Evolutionary conservation across 768 basidiomycete species (phyloP).

Genomic region (Calocybe indica): DNA sequence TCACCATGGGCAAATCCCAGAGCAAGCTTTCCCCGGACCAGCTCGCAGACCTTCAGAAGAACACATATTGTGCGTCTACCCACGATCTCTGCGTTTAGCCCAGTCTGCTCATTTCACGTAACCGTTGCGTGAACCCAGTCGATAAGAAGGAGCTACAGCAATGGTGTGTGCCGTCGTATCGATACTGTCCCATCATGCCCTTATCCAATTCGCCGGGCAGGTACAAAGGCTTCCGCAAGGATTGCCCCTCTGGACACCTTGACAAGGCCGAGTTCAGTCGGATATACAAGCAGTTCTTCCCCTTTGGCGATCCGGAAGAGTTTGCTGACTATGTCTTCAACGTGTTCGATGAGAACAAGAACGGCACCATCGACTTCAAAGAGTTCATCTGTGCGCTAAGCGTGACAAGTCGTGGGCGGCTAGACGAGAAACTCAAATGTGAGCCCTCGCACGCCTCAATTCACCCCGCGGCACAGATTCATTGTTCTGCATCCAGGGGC

Average conservation of each 20-base stretch:
- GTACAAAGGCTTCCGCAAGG: constrained; percentile 99
- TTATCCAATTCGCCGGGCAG: constrained; percentile 31
- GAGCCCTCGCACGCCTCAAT: constrained; percentile 19
- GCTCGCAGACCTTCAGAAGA: constrained; percentile 92
- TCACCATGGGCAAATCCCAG: constrained; percentile 93
- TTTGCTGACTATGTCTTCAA: constrained; percentile 99
- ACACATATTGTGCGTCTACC: constrained; percentile 81
- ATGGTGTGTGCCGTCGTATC: constrained; percentile 46
- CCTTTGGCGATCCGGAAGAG: constrained; percentile 94
- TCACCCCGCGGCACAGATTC: constrained; percentile 1
- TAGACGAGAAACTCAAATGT: constrained; percentile 99
- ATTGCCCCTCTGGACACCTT: constrained; percentile 95
- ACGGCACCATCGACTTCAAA: constrained; percentile 97
- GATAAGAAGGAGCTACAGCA: constrained; percentile 97
- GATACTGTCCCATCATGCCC: background rate
- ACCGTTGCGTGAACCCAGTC: constrained; percentile 49
- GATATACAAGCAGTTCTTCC: constrained; percentile 99
- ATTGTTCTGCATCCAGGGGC: constrained; percentile 65
- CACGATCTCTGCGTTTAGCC: background rate
- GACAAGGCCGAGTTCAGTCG: constrained; percentile 93
- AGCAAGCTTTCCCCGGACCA: constrained; percentile 93
- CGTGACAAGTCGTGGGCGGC: constrained; percentile 84
- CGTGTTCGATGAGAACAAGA: constrained; percentile 93
- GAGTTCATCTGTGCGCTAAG: constrained; percentile 98
- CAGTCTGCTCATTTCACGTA: constrained; percentile 10